Conservation (phyloP, 192 early-diverging fungal species). For the Entomortierella beljakovae region DNA sequence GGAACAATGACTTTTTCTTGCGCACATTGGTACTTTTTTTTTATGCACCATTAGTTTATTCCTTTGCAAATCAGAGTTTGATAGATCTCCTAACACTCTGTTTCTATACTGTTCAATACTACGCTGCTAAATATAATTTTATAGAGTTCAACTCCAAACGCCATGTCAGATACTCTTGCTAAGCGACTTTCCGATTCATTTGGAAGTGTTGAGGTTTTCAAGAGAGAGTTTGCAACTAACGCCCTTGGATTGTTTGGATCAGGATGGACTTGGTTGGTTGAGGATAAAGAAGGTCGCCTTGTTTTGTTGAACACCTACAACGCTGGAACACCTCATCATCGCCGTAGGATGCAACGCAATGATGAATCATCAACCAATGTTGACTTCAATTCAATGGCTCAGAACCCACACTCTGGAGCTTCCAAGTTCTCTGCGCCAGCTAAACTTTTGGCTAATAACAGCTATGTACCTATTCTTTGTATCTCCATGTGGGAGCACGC, state of each 20-base stretch:
- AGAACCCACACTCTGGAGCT: constrained; percentile 44
- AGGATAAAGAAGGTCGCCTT: constrained; percentile 46
- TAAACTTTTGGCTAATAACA: constrained; percentile 47
- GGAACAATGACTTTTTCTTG: constrained; percentile 63
- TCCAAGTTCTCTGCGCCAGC: constrained; percentile 49
- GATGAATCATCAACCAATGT: constrained; percentile 38
- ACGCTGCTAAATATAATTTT: not conserved
- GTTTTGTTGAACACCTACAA: constrained; percentile 58
- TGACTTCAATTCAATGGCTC: constrained; percentile 29
- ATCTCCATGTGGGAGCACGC: constrained; percentile 61
- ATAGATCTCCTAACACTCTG: not conserved
- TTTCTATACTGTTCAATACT: not conserved
- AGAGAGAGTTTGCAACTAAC: constrained; percentile 51
- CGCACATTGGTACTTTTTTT: constrained; percentile 43
- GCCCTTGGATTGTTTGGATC: constrained; percentile 58
- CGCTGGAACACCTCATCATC: constrained; percentile 57
- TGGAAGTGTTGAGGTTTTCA: constrained; percentile 43
- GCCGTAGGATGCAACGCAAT: constrained; percentile 45
- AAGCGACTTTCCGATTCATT: constrained; percentile 33
- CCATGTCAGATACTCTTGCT: constrained; percentile 35
- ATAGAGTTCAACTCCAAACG: constrained; percentile 15
- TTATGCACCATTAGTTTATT: too few relatives aligned
- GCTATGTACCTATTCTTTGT: constrained; percentile 54
- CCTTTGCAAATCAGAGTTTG: too few relatives aligned
- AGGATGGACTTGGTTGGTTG: constrained; percentile 61